Conservation (phyloP, 2,329 filamentous ascomycete species). For the Monilinia aucupariae region DNA sequence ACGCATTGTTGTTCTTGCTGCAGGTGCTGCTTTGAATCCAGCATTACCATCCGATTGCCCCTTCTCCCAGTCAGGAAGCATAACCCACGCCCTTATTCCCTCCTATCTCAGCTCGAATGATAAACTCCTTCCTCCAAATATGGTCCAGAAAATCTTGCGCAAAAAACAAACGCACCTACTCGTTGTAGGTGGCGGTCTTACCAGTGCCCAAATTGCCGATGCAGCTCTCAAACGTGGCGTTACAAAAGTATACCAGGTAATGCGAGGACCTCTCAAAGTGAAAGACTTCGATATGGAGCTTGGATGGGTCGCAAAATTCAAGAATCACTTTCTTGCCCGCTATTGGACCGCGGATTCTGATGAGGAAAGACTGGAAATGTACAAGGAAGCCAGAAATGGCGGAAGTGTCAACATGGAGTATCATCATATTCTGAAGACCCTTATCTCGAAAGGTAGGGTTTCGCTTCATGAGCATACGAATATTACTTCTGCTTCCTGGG, state of each 20-base stretch:
- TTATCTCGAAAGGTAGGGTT: constrained; percentile 19
- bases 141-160: constrained; percentile 49
- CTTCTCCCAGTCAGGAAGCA: constrained; percentile 32
- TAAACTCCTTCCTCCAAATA: constrained; percentile 25
- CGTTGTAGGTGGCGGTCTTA: constrained; percentile 70
- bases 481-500: constrained; percentile 48
- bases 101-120: background rate
- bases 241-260: constrained; percentile 62
- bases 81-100: constrained; percentile 23
- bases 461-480: constrained; percentile 22
- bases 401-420: constrained; percentile 64
- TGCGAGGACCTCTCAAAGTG: constrained; percentile 53
- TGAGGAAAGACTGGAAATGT: constrained; percentile 60
- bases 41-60: constrained; percentile 36
- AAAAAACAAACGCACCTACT: constrained; percentile 55
- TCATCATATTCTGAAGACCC: constrained; percentile 20
- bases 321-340: constrained; percentile 67
- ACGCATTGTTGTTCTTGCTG: constrained; percentile 61
- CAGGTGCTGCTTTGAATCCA: constrained; percentile 62
- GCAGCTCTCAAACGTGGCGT: constrained; percentile 60
- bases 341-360: constrained; percentile 75
- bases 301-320: constrained; percentile 77
- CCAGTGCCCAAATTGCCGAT: constrained; percentile 68
- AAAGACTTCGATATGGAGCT: constrained; percentile 76
- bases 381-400: constrained; percentile 61